Percentiles rank a stretch among this genome's conserved stretches.
These are phyloP conservation scores for Penicillium polonicum DNA, from an alignment of 2,329 filamentous ascomycete species.

Conservation along the genomic window DNA sequence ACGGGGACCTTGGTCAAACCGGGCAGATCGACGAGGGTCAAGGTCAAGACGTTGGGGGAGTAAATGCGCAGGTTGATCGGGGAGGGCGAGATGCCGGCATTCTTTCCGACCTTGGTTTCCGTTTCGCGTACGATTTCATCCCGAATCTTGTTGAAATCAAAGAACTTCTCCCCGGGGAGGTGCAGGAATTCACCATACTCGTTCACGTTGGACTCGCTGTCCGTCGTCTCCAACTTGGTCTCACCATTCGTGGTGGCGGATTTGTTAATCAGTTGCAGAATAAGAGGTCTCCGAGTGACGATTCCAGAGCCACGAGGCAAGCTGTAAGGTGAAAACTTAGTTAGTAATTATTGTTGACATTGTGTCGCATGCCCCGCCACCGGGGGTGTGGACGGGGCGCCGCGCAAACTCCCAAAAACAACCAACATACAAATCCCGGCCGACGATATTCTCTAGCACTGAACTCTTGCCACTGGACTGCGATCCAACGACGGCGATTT, in stretches of 20 bases:
- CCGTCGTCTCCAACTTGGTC: constrained; percentile 64
- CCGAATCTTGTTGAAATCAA: constrained; percentile 96
- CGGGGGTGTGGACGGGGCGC: constrained; percentile 1
- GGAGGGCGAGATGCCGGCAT: constrained; percentile 92
- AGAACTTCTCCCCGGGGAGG: constrained; percentile 94
- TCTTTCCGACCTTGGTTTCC: constrained; percentile 91
- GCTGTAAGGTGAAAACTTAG: constrained; percentile 50
- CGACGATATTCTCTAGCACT: constrained; percentile 97
- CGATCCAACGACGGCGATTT: constrained; percentile 97
- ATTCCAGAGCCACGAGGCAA: constrained; percentile 96
- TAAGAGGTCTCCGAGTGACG: constrained; percentile 90
- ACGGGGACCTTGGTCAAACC: constrained; percentile 96
- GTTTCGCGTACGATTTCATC: constrained; percentile 98
- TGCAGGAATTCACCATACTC: constrained; percentile 99
- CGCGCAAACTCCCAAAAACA: neutral
- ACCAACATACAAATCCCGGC: constrained; percentile 86
- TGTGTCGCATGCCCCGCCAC: constrained; percentile 19
- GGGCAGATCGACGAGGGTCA: constrained; percentile 94
- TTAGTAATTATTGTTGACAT: constrained; percentile 31
- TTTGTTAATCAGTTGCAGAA: constrained; percentile 97
- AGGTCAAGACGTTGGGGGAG: constrained; percentile 94
- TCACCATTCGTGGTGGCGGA: constrained; percentile 69
- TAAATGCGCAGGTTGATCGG: constrained; percentile 98
- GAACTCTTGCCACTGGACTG: constrained; percentile 99
- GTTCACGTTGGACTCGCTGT: constrained; percentile 85